Percentiles rank a stretch among this genome's conserved stretches.
These are phyloP conservation scores for Pulveroboletus sp. DNA, from an alignment of 768 basidiomycete genomes.

Conservation along the genomic window DNA sequence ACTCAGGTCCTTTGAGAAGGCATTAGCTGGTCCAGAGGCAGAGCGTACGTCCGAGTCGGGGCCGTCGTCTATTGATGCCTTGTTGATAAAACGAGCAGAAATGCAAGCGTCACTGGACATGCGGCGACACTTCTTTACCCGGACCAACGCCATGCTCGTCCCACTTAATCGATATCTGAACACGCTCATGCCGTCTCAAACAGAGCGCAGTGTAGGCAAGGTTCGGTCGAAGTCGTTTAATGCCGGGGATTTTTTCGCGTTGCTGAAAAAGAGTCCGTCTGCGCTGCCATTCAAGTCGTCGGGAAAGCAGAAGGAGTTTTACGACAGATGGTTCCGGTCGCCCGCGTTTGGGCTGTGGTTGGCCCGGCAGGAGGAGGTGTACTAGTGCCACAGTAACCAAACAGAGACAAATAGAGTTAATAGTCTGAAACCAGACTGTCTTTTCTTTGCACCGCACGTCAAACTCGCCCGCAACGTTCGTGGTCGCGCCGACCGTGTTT, in stretches of 20 bases:
- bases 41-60: conserved; percentile 43
- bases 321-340: conserved; percentile 71
- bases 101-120: conserved; percentile 62
- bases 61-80: too few species aligned
- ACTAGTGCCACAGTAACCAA: conserved; percentile 34
- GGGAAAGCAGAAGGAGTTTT: conserved; percentile 67
- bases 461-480: too few species aligned
- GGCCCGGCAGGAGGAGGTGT: conserved; percentile 70
- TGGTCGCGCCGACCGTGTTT: conserved; percentile 5
- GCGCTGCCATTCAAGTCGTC: conserved; percentile 73
- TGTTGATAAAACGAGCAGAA: conserved; percentile 38
- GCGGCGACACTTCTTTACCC: conserved; percentile 78
- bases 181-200: conserved; percentile 74
- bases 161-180: conserved; percentile 92
- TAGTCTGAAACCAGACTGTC: conserved; percentile 6
- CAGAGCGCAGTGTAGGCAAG: conserved; percentile 34
- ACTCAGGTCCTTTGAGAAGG: conserved; percentile 69
- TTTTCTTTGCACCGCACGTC: conserved; percentile 5
- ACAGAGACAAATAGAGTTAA: conserved; percentile 25
- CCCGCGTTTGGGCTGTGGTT: conserved; percentile 82
- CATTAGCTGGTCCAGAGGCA: conserved; percentile 45
- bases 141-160: conserved; percentile 83
- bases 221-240: conserved; percentile 68
- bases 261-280: conserved; percentile 66
- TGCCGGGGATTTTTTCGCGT: conserved; percentile 63